Evolutionary conservation across 306 rosid species (phyloP).

Genomic region (Castanea crenata): DNA sequence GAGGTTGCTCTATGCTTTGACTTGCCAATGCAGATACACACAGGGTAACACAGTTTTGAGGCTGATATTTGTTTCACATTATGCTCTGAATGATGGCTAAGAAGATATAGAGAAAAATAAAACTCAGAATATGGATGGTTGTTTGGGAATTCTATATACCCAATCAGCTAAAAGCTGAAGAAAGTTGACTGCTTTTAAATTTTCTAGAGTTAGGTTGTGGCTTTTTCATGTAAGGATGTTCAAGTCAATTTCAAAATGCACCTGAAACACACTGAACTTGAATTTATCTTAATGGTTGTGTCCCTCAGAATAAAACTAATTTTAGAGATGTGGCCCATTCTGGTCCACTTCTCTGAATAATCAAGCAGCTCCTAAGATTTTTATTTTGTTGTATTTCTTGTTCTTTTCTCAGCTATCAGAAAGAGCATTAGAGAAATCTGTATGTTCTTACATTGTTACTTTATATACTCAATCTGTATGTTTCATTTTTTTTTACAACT

Average conservation of each 20-base stretch:
- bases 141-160: background rate
- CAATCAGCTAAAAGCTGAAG: background rate
- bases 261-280: slow-evolving; percentile 2
- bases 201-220: background rate
- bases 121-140: background rate
- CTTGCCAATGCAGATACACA: slow-evolving; percentile 93
- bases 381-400: background rate
- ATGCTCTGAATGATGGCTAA: slow-evolving; percentile 16
- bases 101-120: slow-evolving; percentile 6
- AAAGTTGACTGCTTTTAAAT: slow-evolving; percentile 8
- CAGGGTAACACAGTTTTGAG: slow-evolving; percentile 54
- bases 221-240: background rate
- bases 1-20: slow-evolving; percentile 72
- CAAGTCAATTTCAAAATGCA: background rate
- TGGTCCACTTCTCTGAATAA: slow-evolving; percentile 18
- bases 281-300: background rate
- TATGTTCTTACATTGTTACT: slow-evolving; percentile 3
- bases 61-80: slow-evolving; percentile 13
- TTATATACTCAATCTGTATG: background rate
- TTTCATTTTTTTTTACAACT: slow-evolving; percentile 17
- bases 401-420: slow-evolving; percentile 2
- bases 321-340: slow-evolving; percentile 6
- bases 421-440: slow-evolving; percentile 3
- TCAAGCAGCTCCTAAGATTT: slow-evolving; percentile 9
- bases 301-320: background rate